phyloP scores from a whole-genome alignment of 169 alveolate species.

The Eimeria necatrix region DNA sequence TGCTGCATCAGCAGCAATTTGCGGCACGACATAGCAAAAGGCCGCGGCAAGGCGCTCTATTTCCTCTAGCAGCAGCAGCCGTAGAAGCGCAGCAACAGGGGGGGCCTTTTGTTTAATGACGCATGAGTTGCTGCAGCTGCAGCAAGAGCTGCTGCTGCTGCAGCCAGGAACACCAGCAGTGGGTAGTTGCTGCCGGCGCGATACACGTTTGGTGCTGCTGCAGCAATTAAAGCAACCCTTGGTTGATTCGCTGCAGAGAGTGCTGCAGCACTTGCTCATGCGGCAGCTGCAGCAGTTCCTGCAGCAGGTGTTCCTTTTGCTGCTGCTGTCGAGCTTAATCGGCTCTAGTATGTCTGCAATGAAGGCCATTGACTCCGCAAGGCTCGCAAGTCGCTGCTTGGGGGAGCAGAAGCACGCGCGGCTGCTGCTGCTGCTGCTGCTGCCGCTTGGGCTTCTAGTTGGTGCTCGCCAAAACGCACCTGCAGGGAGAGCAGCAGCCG shows the following conservation, averaged over 20 bases:
- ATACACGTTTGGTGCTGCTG: conserved; percentile 3
- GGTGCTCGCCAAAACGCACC: too few species aligned
- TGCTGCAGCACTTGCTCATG: not conserved
- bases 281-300: not conserved
- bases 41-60: conserved; percentile 53
- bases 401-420: conserved; percentile 55
- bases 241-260: not conserved
- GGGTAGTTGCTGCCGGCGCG: conserved; percentile 18
- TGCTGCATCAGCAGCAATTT: conserved; percentile 33
- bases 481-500: not conserved
- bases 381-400: conserved; percentile 5
- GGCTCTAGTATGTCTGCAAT: conserved; percentile 55
- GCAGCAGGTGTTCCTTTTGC: not conserved
- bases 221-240: not conserved
- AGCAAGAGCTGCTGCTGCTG: conserved; percentile 9
- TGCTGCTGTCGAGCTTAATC: conserved; percentile 12
- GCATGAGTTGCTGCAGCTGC: conserved; percentile 7
- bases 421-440: conserved; percentile 13
- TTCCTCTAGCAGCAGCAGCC: conserved; percentile 55
- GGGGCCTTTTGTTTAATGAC: not conserved
- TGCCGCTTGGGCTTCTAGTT: not conserved
- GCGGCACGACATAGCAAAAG: conserved; percentile 22
- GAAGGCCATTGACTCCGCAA: conserved; percentile 24
- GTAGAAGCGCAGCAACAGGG: conserved; percentile 6
- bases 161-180: not conserved